These are phyloP conservation scores for Phyllostachys edulis DNA, from an alignment of 176 grass and related monocot genomes.

Conservation along the genomic window DNA sequence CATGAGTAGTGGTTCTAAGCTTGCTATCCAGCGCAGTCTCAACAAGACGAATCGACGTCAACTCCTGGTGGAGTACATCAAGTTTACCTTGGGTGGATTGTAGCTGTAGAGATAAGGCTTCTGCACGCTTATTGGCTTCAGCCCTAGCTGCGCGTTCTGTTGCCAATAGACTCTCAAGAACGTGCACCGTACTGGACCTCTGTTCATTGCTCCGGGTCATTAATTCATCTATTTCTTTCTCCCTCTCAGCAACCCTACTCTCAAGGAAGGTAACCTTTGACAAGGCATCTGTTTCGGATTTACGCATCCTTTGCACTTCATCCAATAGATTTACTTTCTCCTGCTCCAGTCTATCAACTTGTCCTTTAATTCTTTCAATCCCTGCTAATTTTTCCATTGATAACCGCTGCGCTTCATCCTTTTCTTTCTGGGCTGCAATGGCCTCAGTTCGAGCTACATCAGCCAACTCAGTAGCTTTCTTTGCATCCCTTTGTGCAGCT, in stretches of 20 bases:
- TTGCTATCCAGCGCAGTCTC: conserved; percentile 72
- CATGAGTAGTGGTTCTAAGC: conserved; percentile 46
- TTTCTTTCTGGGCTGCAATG: conserved; percentile 52
- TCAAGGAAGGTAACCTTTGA: conserved; percentile 60
- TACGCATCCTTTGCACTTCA: conserved; percentile 53
- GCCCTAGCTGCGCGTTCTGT: conserved; percentile 65
- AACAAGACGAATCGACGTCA: conserved; percentile 63
- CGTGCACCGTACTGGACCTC: conserved; percentile 70
- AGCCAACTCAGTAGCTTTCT: conserved; percentile 52
- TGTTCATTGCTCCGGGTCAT: conserved; percentile 68
- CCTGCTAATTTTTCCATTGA: conserved; percentile 62
- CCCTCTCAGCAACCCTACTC: conserved; percentile 60
- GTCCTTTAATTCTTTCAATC: conserved; percentile 62
- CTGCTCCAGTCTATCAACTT: conserved; percentile 52
- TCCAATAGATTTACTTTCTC: conserved; percentile 58
- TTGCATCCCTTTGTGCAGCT: conserved; percentile 60
- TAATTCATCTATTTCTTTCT: conserved; percentile 69
- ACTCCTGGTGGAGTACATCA: conserved; percentile 78
- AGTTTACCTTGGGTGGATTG: conserved; percentile 83
- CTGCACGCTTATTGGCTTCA: conserved; percentile 67
- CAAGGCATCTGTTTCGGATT: conserved; percentile 56
- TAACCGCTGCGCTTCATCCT: conserved; percentile 51
- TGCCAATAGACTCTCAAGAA: conserved; percentile 62
- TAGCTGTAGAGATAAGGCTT: conserved; percentile 67
- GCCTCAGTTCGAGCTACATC: conserved; percentile 58